phyloP scores from a whole-genome alignment of 192 early-diverging fungal genomes.

The Thamnidium elegans region DNA sequence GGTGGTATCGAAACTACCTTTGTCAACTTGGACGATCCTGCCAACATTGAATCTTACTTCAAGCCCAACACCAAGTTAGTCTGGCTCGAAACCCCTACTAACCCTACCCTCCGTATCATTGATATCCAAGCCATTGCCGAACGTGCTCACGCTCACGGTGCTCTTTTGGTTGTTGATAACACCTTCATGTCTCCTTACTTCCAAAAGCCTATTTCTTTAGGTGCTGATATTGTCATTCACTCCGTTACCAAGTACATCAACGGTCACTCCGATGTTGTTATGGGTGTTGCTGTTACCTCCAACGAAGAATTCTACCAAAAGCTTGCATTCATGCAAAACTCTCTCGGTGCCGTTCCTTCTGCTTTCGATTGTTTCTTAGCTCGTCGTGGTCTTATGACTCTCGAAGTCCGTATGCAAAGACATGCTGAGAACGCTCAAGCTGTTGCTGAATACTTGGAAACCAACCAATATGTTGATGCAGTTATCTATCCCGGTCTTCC shows the following conservation, averaged over 20 bases:
- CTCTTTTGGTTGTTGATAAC: constrained; percentile 79
- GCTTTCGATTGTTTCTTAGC: constrained; percentile 98
- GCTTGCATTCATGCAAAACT: constrained; percentile 92
- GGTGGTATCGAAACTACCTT: constrained; percentile 71
- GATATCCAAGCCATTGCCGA: constrained; percentile 72
- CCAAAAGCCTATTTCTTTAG: constrained; percentile 85
- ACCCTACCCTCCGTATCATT: constrained; percentile 79
- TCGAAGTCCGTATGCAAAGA: constrained; percentile 91
- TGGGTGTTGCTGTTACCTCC: constrained; percentile 90
- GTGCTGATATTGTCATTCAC: constrained; percentile 97
- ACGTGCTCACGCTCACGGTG: constrained; percentile 59
- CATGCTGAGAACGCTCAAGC: constrained; percentile 83
- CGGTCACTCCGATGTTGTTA: constrained; percentile 97
- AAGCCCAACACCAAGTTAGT: constrained; percentile 76
- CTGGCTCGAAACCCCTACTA: constrained; percentile 88
- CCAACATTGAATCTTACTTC: constrained; percentile 60
- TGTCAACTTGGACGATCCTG: constrained; percentile 69
- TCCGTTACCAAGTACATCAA: constrained; percentile 99
- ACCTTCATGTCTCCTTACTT: constrained; percentile 87
- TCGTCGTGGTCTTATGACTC: constrained; percentile 91
- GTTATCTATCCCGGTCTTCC: constrained; percentile 94
- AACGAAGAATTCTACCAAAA: constrained; percentile 67
- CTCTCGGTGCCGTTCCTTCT: constrained; percentile 93
- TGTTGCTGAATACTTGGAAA: constrained; percentile 79
- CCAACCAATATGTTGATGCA: constrained; percentile 65